phyloP scores from a whole-genome alignment of 2,329 filamentous ascomycete species.

The Curvularia spicifera region DNA sequence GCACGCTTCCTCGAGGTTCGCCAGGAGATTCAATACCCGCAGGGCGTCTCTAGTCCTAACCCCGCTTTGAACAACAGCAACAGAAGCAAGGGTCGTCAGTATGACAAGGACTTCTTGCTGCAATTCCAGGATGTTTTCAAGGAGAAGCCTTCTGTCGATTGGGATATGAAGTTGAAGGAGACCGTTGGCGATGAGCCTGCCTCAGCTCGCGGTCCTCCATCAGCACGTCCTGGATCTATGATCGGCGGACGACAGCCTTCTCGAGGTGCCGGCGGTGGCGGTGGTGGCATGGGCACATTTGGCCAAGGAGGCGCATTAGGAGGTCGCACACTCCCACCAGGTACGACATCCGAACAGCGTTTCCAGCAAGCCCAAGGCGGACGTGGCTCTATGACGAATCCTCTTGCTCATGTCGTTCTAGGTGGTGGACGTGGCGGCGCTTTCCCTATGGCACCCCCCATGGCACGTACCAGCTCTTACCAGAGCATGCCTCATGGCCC shows the following conservation, averaged over 20 bases:
- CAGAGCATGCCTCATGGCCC: conserved; percentile 67
- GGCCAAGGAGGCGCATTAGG: conserved; percentile 48
- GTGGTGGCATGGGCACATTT: conserved; percentile 72
- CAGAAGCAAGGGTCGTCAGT: conserved; percentile 86
- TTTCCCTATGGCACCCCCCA: conserved; percentile 66
- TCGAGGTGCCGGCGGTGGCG: conserved; percentile 38
- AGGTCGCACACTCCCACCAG: conserved; percentile 69
- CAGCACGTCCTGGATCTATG: conserved; percentile 61
- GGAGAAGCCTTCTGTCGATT: conserved; percentile 93
- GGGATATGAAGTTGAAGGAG: conserved; percentile 86
- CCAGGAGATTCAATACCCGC: conserved; percentile 78
- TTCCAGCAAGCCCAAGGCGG: conserved; percentile 56
- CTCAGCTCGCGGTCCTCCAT: conserved; percentile 66
- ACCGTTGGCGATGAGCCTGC: conserved; percentile 79
- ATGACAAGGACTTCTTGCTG: conserved; percentile 92
- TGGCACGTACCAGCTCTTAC: conserved; percentile 69
- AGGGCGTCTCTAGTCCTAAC: conserved; percentile 79
- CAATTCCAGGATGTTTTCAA: conserved; percentile 97
- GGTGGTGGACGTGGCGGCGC: conserved; percentile 59
- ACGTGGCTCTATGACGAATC: conserved; percentile 52
- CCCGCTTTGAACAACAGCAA: conserved; percentile 85
- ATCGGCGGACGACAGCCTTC: conserved; percentile 60
- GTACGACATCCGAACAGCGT: conserved; percentile 78
- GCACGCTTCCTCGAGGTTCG: conserved; percentile 85
- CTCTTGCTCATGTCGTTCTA: conserved; percentile 64